phyloP scores from a whole-genome alignment of 192 early-diverging fungal species.

The Coemansia aciculifera region DNA sequence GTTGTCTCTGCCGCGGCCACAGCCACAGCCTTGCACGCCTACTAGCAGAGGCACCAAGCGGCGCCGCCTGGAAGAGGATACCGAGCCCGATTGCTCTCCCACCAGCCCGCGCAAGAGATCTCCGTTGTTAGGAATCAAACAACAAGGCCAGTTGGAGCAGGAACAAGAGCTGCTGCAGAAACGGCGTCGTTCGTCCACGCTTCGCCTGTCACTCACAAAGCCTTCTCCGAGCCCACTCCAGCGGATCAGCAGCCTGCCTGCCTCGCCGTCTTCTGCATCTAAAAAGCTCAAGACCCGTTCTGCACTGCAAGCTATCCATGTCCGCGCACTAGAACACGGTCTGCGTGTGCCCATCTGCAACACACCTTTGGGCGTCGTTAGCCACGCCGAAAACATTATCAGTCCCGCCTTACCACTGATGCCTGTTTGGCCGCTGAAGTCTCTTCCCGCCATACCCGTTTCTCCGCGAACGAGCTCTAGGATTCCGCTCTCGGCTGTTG shows the following conservation, averaged over 20 bases:
- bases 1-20: neutral
- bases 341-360: conserved; percentile 46
- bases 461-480: neutral
- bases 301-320: conserved; percentile 44
- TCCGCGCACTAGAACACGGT: conserved; percentile 46
- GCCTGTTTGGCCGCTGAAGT: neutral
- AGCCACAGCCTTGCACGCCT: neutral
- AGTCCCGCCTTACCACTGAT: conserved; percentile 12
- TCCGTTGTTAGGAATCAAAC: conserved; percentile 15
- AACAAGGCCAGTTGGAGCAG: neutral
- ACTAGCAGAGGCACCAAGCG: conserved; percentile 1
- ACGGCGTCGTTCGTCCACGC: conserved; percentile 15
- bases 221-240: conserved; percentile 1
- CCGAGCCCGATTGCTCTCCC: neutral
- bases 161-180: neutral
- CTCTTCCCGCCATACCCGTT: neutral
- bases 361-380: conserved; percentile 38
- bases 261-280: neutral
- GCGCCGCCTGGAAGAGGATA: neutral
- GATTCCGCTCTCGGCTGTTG: neutral
- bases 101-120: conserved; percentile 9
- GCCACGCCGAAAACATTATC: conserved; percentile 40
- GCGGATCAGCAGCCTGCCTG: conserved; percentile 11
- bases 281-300: conserved; percentile 31
- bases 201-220: conserved; percentile 25